Evolutionary conservation across 208 protist species (phyloP).

Genomic region (Trypanosomatidae sp.): DNA sequence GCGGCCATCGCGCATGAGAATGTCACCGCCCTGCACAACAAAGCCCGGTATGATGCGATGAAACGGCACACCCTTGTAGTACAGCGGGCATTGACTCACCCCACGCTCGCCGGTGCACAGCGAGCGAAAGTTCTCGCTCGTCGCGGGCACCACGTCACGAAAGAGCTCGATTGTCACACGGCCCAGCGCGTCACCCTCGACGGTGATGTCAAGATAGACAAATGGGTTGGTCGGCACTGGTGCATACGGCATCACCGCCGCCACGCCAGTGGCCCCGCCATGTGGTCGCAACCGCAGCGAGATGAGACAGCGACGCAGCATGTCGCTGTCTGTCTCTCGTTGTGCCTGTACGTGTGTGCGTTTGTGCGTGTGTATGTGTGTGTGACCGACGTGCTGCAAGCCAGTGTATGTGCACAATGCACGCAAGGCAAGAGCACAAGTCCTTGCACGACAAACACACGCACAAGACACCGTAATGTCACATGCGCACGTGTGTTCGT

Average conservation of each 20-base stretch:
- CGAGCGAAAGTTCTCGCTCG: constrained; percentile 90
- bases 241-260: constrained; percentile 46
- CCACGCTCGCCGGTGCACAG: constrained; percentile 90
- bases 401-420: too few species aligned
- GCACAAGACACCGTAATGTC: too few species aligned
- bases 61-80: constrained; percentile 91
- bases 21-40: constrained; percentile 94
- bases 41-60: constrained; percentile 93
- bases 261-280: constrained; percentile 6
- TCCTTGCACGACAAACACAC: too few species aligned
- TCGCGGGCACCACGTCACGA: constrained; percentile 84
- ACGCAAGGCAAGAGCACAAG: too few species aligned
- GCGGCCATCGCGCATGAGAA: constrained; percentile 85
- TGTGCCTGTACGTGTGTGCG: too few species aligned
- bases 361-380: too few species aligned
- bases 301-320: constrained; percentile 6
- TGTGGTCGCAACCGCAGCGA: neutral
- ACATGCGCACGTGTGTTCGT: too few species aligned
- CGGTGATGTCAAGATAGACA: constrained; percentile 79
- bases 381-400: too few species aligned
- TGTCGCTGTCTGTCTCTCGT: too few species aligned
- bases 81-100: constrained; percentile 34
- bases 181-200: constrained; percentile 59
- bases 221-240: constrained; percentile 46
- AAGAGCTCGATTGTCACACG: constrained; percentile 89